phyloP scores from a whole-genome alignment of 345 rosid species.

The Lepidium africanum region DNA sequence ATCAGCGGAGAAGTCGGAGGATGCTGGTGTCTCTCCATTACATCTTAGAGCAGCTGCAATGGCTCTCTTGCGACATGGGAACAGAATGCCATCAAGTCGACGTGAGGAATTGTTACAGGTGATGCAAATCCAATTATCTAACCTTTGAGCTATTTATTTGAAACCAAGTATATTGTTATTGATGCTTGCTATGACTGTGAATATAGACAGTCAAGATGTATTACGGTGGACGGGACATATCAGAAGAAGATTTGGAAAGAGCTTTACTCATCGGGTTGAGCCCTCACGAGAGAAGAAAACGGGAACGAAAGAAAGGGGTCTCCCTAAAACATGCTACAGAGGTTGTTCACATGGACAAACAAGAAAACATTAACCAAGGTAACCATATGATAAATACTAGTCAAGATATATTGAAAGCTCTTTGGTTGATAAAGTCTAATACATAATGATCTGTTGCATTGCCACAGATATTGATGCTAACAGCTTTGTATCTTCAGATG shows the following conservation, averaged over 20 bases:
- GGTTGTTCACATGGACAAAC: constrained; percentile 17
- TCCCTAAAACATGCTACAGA: constrained; percentile 31
- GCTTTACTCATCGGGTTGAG: constrained; percentile 88
- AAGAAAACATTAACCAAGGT: constrained; percentile 19
- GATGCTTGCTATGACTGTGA: neutral
- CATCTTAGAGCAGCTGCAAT: constrained; percentile 87
- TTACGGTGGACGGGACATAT: constrained; percentile 88
- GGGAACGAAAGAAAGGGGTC: constrained; percentile 55
- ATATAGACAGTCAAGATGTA: constrained; percentile 59
- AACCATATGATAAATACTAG: neutral
- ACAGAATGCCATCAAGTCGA: constrained; percentile 71
- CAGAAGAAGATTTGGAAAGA: constrained; percentile 70
- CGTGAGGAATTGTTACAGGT: constrained; percentile 73
- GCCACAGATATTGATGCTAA: constrained; percentile 12
- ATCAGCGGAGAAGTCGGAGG: constrained; percentile 31
- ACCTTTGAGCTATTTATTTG: neutral
- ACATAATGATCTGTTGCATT: neutral
- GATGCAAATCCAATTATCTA: neutral
- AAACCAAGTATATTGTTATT: neutral
- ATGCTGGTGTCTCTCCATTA: constrained; percentile 83
- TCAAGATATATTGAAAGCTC: constrained; percentile 7
- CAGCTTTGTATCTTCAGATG: constrained; percentile 12
- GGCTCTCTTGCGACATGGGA: constrained; percentile 92
- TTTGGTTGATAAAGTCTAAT: constrained; percentile 2
- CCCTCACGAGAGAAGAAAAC: constrained; percentile 73